A percentile compares a stretch with the other conserved stretches of the same genome.
Conservation (phyloP, 140 eudicot genomes). For the Erigeron philadelphicus region DNA sequence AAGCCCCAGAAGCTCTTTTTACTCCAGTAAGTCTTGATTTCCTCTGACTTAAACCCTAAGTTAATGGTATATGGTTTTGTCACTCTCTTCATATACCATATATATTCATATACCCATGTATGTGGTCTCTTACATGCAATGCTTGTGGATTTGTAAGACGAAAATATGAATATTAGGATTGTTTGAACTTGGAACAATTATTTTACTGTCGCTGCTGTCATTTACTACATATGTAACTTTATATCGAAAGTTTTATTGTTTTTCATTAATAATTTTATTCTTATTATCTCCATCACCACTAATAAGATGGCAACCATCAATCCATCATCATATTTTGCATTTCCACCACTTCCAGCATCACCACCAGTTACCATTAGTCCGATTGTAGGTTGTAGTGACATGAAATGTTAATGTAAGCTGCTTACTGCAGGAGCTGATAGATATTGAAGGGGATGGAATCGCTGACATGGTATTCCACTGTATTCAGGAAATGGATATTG, state of each 20-base stretch:
- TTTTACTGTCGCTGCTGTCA: constrained; percentile 13
- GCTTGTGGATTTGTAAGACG: constrained; percentile 13
- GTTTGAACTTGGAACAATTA: neutral
- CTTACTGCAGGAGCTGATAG: constrained; percentile 78
- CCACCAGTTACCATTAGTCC: neutral
- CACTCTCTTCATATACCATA: neutral
- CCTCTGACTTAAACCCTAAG: constrained; percentile 5
- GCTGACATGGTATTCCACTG: constrained; percentile 98
- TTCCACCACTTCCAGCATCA: neutral
- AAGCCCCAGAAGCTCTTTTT: constrained; percentile 98
- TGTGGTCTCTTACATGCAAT: constrained; percentile 7
- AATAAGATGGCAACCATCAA: neutral
- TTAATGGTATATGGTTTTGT: neutral
- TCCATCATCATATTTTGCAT: neutral
- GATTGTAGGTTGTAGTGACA: neutral
- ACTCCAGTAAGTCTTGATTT: constrained; percentile 64
- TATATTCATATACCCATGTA: constrained; percentile 12
- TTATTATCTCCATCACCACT: neutral
- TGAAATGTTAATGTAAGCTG: constrained; percentile 13
- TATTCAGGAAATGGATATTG: constrained; percentile 98
- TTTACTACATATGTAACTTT: constrained; percentile 15
- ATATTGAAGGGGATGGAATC: constrained; percentile 98
- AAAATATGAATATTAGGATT: constrained; percentile 11
- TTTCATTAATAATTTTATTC: neutral
- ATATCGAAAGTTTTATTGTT: neutral